These are phyloP conservation scores for Dactylonectria macrodidyma DNA, from an alignment of 2,329 filamentous ascomycete genomes.

Conservation along the genomic window DNA sequence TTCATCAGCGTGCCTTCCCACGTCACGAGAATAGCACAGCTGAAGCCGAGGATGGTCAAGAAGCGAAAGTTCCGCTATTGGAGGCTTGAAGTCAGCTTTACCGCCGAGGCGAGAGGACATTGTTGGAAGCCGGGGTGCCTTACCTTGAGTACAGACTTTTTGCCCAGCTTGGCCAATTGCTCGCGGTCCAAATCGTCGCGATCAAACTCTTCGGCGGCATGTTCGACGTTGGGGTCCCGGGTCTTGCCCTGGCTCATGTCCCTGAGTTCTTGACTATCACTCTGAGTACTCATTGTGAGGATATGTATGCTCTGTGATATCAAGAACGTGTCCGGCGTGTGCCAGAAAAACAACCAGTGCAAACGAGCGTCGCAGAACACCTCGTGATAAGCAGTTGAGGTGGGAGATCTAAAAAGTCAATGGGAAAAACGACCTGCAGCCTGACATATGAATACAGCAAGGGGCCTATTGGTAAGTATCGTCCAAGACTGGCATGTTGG, in stretches of 20 bases:
- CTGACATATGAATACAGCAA: conserved; percentile 1
- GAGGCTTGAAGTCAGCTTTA: conserved; percentile 1
- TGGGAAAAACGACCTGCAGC: conserved; percentile 10
- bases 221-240: conserved; percentile 21
- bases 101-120: too few species aligned
- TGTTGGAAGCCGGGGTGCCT: neutral
- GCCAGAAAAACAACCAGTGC: neutral
- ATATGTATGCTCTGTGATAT: neutral
- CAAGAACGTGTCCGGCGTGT: neutral
- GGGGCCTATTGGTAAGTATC: conserved; percentile 23
- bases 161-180: conserved; percentile 42
- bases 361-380: neutral
- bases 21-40: conserved; percentile 46
- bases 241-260: conserved; percentile 26
- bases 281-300: conserved; percentile 13
- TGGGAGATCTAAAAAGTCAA: conserved; percentile 16
- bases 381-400: neutral
- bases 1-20: conserved; percentile 48
- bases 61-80: conserved; percentile 44
- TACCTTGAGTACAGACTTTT: conserved; percentile 44
- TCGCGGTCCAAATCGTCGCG: conserved; percentile 42
- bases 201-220: conserved; percentile 24
- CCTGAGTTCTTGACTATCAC: conserved; percentile 26
- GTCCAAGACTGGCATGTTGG: neutral
- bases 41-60: conserved; percentile 46